Evolutionary conservation across 1,139 yeast genomes (phyloP).

Genomic region (Suhomyces anneliseae): DNA sequence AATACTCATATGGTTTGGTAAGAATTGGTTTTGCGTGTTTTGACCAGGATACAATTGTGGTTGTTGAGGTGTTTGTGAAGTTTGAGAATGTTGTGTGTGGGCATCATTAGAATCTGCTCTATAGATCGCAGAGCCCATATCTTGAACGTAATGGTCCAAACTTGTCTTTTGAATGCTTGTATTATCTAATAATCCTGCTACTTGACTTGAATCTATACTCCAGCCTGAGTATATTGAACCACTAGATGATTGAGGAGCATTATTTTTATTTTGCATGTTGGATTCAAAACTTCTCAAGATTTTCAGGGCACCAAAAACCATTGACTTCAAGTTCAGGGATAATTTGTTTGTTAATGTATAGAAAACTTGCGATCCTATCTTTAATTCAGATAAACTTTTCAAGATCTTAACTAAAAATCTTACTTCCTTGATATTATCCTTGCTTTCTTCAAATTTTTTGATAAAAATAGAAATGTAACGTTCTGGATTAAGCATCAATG

Average conservation of each 20-base stretch:
- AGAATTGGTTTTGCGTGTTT: not conserved
- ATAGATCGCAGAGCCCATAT: conserved; percentile 4
- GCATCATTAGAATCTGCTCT: conserved; percentile 5
- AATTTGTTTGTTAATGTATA: conserved; percentile 24
- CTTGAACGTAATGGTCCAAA: conserved; percentile 15
- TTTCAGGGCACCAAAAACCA: conserved; percentile 33
- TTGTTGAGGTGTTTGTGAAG: not conserved
- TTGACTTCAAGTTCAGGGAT: conserved; percentile 24
- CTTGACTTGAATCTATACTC: conserved; percentile 11
- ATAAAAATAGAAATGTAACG: conserved; percentile 29
- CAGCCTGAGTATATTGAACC: conserved; percentile 13
- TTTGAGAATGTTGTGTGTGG: not conserved
- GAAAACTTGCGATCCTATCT: conserved; percentile 26
- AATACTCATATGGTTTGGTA: not conserved
- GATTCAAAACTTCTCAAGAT: conserved; percentile 27
- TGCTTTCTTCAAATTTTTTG: conserved; percentile 25
- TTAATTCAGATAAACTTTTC: conserved; percentile 35
- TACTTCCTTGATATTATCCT: conserved; percentile 32
- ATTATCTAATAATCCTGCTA: conserved; percentile 1
- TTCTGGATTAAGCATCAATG: conserved; percentile 41
- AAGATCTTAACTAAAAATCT: conserved; percentile 40
- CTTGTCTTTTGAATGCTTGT: conserved; percentile 11
- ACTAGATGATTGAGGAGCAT: conserved; percentile 8
- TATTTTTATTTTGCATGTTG: conserved; percentile 1
- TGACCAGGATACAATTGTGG: not conserved